A percentile compares a stretch with the other conserved stretches of the same genome.
Evolutionary conservation across 2,329 filamentous ascomycete species (phyloP).

Genomic region (Fusarium sp.): DNA sequence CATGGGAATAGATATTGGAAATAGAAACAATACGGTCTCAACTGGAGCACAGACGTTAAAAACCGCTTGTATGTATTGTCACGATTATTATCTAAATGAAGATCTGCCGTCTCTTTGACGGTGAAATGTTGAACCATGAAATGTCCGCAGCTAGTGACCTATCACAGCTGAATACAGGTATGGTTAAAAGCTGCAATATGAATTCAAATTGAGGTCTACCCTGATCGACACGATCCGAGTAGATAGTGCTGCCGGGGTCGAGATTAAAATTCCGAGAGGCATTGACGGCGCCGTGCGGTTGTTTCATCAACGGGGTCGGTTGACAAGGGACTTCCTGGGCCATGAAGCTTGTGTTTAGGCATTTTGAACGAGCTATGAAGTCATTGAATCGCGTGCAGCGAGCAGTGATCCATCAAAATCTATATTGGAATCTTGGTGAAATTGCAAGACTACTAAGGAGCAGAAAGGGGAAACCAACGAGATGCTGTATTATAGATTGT

Average conservation of each 20-base stretch:
- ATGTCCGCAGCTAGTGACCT: neutral
- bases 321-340: neutral
- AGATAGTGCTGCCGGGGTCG: constrained; percentile 24
- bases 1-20: constrained; percentile 6
- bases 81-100: constrained; percentile 28
- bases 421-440: neutral
- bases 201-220: constrained; percentile 27
- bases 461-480: neutral
- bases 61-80: neutral
- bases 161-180: constrained; percentile 1
- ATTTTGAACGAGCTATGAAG: constrained; percentile 15
- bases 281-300: constrained; percentile 5
- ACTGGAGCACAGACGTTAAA: neutral
- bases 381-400: constrained; percentile 7
- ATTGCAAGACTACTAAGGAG: neutral
- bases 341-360: constrained; percentile 1
- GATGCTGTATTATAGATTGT: neutral
- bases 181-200: constrained; percentile 11
- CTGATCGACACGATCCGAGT: constrained; percentile 28
- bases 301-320: constrained; percentile 20
- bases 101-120: constrained; percentile 18
- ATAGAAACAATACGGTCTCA: constrained; percentile 1
- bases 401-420: neutral
- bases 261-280: constrained; percentile 18
- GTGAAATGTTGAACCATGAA: neutral